These are phyloP conservation scores for Bonnemaisonia californica DNA, from an alignment of 31 red algal species.

Conservation along the genomic window DNA sequence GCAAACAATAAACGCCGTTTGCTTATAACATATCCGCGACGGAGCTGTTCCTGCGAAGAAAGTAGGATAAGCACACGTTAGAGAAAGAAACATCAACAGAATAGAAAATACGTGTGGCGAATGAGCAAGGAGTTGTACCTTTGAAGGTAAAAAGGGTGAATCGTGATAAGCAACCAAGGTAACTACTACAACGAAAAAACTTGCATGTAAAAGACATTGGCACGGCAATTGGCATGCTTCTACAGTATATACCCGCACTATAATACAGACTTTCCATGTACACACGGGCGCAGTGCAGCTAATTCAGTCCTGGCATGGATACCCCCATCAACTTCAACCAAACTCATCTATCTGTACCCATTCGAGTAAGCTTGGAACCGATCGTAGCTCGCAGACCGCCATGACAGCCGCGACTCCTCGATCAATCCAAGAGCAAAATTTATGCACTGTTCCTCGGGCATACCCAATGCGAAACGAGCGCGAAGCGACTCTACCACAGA, in stretches of 20 bases:
- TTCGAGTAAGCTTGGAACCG: conserved; percentile 95
- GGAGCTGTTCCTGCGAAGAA: too few species aligned
- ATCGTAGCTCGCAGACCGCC: conserved; percentile 94
- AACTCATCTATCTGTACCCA: conserved; percentile 76
- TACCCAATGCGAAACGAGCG: conserved; percentile 84
- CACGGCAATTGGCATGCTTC: neutral
- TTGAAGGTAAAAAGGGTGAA: too few species aligned
- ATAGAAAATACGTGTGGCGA: too few species aligned
- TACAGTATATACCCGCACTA: neutral
- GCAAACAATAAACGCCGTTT: too few species aligned
- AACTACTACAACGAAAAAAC: neutral
- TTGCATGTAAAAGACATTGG: neutral
- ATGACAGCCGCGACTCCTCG: conserved; percentile 92
- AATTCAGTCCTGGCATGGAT: neutral
- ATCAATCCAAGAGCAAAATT: conserved; percentile 85
- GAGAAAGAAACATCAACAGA: too few species aligned
- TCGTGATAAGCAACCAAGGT: neutral
- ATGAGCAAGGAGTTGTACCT: too few species aligned
- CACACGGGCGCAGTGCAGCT: neutral
- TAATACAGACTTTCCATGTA: neutral
- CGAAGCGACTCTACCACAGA: conserved; percentile 90
- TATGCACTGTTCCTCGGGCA: conserved; percentile 95
- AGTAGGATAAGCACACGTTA: too few species aligned
- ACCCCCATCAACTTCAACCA: neutral
- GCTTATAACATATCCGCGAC: too few species aligned